Base-by-base conservation (phyloP, 75 land plant species). In the Ceratopteris richardii region DNA sequence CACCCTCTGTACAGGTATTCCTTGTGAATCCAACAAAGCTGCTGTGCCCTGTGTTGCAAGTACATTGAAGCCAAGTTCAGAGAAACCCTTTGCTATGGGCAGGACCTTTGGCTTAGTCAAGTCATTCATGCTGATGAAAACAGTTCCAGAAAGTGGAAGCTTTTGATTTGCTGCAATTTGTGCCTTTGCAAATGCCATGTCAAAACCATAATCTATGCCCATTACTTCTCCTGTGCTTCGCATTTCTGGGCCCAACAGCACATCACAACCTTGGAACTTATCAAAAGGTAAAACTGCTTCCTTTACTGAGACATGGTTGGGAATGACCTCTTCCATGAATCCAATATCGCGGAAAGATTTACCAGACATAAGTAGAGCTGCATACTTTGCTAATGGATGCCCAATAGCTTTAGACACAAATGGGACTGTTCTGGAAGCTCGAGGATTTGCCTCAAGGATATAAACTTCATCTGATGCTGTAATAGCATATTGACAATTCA, bases 401-500 rank as follows among this genome's bases (percentile, higher is more conserved):
- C 99, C 99, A 67, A 95, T 90, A 9, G 99, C 83, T 74, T 95
- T 95, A 0, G 97, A 90, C 24, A 95, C 99, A 76, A 95, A 95
- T 12, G 99, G 99, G 0, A 95, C 97, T 25, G 99, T 95, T 30
- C 99, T 82, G 6, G 99, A 95, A 31, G 99, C 99, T 48, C 99
- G 81, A 14, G 99, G 99, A 56, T 95, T 95, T 0, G 99, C 99
- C 59, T 95, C 99, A 36, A 95, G 82, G 51, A 95, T 70, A 64
- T 82, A 90, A 20, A 95, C 92, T 11, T 87, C 89, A 23, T 80
- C 77, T 29, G 84, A 56, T 25, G 75, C 60, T 6, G 86, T 84
- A 56, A 95, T 87, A 13, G 99, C 99, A 75, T 90, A 95, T 65
- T 95, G 99, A 66, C 99, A 95, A 57, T 95, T 95, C 97, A 95